These are phyloP conservation scores for Cercophora samala DNA, from an alignment of 495 filamentous ascomycete genomes.

Conservation along the genomic window DNA sequence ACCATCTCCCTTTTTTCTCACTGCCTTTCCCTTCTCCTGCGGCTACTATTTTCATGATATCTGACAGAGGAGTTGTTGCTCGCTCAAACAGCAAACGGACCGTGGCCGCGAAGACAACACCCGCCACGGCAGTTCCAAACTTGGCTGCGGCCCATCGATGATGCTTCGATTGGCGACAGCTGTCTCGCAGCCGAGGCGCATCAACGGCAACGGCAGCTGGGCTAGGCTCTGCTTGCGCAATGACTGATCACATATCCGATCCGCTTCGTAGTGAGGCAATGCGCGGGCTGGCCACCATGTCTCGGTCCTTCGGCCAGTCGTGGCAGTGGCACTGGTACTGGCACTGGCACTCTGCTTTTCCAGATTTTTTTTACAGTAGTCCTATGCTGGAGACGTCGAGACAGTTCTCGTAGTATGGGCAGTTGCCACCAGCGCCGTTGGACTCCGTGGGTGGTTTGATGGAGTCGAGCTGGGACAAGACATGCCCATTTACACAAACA, in stretches of 20 bases:
- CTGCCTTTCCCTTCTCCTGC: not conserved
- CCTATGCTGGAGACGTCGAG: not conserved
- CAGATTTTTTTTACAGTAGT: not conserved
- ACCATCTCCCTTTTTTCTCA: not conserved
- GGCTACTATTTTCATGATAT: not conserved
- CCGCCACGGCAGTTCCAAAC: not conserved
- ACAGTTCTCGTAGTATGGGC: too few relatives aligned
- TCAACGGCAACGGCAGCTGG: not conserved
- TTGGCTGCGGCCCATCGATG: not conserved
- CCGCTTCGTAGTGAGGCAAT: not conserved
- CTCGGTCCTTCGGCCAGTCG: constrained; percentile 5
- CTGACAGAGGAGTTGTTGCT: not conserved
- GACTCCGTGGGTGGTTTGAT: not conserved
- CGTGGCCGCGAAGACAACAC: not conserved
- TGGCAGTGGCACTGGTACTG: constrained; percentile 1
- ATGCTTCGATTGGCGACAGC: not conserved
- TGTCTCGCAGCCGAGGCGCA: not conserved
- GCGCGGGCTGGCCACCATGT: not conserved
- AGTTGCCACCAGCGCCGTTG: too few relatives aligned
- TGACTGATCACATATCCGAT: not conserved
- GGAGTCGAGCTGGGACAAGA: not conserved
- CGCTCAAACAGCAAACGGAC: not conserved
- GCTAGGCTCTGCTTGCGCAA: not conserved
- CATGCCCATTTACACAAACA: not conserved
- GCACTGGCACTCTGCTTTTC: constrained; percentile 1